A percentile compares a stretch with the other conserved stretches of the same genome.
Evolutionary conservation across 1,284 basidiomycete genomes (phyloP).

Genomic region (Boletus semigastroideus): DNA sequence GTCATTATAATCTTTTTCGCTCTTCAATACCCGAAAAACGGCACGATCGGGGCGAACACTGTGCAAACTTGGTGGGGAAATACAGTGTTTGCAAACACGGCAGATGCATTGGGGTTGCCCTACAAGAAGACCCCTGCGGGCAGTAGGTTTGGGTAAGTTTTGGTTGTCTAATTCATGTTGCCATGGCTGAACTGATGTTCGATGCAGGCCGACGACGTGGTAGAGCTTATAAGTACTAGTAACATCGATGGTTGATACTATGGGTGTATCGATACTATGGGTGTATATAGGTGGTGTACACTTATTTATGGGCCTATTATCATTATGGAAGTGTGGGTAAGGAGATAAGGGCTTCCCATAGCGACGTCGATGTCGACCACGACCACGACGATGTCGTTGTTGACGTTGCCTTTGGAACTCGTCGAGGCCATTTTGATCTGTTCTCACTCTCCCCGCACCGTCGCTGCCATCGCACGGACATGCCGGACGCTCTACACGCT

Average conservation of each 20-base stretch:
- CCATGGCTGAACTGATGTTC: slow-evolving; percentile 1
- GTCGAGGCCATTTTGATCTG: slow-evolving; percentile 44
- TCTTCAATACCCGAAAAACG: slow-evolving; percentile 64
- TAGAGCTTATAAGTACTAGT: not conserved
- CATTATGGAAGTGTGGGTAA: not conserved
- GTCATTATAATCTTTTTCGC: slow-evolving; percentile 64
- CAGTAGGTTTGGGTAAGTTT: slow-evolving; percentile 40
- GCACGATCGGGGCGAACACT: slow-evolving; percentile 53
- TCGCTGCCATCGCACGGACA: slow-evolving; percentile 45
- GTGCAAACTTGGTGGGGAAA: slow-evolving; percentile 76
- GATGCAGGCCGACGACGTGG: slow-evolving; percentile 17
- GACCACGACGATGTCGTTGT: slow-evolving; percentile 2
- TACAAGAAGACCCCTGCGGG: slow-evolving; percentile 27
- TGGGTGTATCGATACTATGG: no score
- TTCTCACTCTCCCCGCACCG: slow-evolving; percentile 35
- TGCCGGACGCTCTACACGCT: slow-evolving; percentile 40
- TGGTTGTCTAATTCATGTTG: not conserved
- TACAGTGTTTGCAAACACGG: slow-evolving; percentile 46
- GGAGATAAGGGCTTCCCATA: slow-evolving; percentile 9
- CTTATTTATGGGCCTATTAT: not conserved
- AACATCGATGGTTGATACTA: not conserved
- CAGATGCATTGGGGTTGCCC: slow-evolving; percentile 38
- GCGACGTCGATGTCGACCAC: not conserved
- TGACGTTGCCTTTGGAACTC: slow-evolving; percentile 38
- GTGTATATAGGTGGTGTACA: not conserved